Evolutionary conservation across 441 rosid genomes (phyloP), one percentile per base, ranked within the genome.

Genomic region (Geranium incanum): DNA sequence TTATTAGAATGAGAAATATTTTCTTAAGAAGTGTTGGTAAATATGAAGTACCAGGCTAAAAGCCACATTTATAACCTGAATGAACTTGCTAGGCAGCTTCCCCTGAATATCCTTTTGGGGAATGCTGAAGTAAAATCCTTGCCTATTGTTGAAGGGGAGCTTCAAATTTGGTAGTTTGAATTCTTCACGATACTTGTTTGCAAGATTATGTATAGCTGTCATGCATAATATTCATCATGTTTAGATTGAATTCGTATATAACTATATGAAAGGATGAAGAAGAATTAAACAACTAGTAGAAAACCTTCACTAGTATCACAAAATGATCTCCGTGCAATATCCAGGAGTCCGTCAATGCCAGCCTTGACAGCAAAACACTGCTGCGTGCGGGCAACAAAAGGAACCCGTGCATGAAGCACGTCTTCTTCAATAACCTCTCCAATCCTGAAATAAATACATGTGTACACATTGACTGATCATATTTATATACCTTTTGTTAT

Each of bases 281-380:
- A 41, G 62, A 71, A 71, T 15, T 28, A 43, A 70, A 55, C 72
- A 74, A 66, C 77, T 66, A 48, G 63, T 70, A 74, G 74, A 77
- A 72, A 70, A 89, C 99, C 99, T 95, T 92, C 97, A 80, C 99
- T 90, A 59, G 92, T 92, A 79, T 95, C 97, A 79, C 99, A 92
- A 83, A 95, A 95, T 66, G 93, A 88, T 83, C 96, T 95, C 78
- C 97, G 78, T 67, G 96, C 97, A 71, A 95, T 87, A 87, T 92
- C 99, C 77, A 95, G 68, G 76, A 92, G 90, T 36, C 98, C 99
- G 82, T 95, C 99, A 72, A 89, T 89, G 69, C 99, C 96, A 45
- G 96, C 88, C 83, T 90, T 92, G 78, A 95, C 89, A 83, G 98
- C 98, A 85, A 95, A 95, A 83, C 98, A 95, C 82, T 92, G 99